These are phyloP conservation scores for Ogataea corticis DNA, from an alignment of 805 yeast species.

Conservation along the genomic window DNA sequence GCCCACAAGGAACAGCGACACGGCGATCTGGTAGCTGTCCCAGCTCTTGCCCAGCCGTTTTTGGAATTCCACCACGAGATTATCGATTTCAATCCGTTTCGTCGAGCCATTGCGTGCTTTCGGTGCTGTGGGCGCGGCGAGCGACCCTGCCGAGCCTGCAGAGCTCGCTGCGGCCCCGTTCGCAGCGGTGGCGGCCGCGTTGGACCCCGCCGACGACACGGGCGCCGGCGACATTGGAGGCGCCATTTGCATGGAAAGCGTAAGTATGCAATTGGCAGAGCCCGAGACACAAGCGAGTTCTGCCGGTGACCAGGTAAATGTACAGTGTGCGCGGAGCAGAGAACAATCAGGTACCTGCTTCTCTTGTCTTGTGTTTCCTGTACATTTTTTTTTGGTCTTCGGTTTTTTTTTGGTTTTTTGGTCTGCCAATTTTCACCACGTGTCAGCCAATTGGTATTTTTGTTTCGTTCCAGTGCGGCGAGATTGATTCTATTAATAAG, in stretches of 20 bases:
- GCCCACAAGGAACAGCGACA: constrained; percentile 76
- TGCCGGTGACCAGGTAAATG: not conserved
- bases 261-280: too few relatives aligned
- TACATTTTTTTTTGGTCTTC: too few relatives aligned
- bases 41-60: constrained; percentile 73
- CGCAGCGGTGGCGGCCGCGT: constrained; percentile 2
- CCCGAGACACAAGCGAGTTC: not conserved
- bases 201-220: not conserved
- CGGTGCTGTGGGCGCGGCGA: not conserved
- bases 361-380: too few relatives aligned
- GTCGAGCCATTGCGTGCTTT: constrained; percentile 25
- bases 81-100: constrained; percentile 57
- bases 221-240: constrained; percentile 14
- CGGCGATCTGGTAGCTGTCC: constrained; percentile 81
- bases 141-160: too few relatives aligned
- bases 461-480: too few relatives aligned
- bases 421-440: too few relatives aligned
- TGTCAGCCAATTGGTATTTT: too few relatives aligned
- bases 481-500: too few relatives aligned
- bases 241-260: not conserved
- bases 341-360: too few relatives aligned
- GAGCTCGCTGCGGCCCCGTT: constrained; percentile 7
- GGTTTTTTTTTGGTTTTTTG: too few relatives aligned
- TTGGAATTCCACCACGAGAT: constrained; percentile 71
- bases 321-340: not conserved